These are phyloP conservation scores for Cryptosporidium felis DNA, from an alignment of 169 alveolate genomes.

Conservation along the genomic window DNA sequence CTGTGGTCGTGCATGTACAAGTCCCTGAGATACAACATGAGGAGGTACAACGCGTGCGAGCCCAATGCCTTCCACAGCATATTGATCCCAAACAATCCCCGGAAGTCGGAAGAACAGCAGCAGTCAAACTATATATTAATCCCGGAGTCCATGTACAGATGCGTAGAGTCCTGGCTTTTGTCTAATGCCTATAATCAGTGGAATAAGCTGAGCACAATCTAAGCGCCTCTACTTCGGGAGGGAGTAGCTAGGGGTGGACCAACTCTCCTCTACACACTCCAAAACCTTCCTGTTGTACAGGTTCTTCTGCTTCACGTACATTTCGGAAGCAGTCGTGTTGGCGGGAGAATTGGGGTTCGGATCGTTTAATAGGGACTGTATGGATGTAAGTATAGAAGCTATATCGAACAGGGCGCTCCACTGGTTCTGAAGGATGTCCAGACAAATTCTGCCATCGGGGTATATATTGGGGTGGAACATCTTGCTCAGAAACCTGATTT, in stretches of 20 bases:
- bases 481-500: constrained; percentile 80
- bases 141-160: constrained; percentile 55
- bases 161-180: constrained; percentile 59
- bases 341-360: constrained; percentile 98
- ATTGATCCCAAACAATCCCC: background rate
- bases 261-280: constrained; percentile 86
- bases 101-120: background rate
- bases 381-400: constrained; percentile 94
- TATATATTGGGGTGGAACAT: constrained; percentile 91
- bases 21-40: constrained; percentile 41
- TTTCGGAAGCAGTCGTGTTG: constrained; percentile 95
- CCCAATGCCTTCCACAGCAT: constrained; percentile 27
- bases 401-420: constrained; percentile 98
- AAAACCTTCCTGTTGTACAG: constrained; percentile 91
- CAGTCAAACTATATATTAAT: constrained; percentile 33
- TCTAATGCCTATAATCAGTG: constrained; percentile 69
- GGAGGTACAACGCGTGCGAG: constrained; percentile 14
- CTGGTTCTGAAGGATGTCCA: constrained; percentile 92
- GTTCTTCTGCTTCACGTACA: constrained; percentile 89
- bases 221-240: constrained; percentile 1
- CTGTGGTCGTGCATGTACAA: constrained; percentile 63
- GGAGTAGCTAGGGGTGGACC: constrained; percentile 32
- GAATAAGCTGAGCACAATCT: constrained; percentile 18
- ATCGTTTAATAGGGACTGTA: constrained; percentile 94
- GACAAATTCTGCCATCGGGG: constrained; percentile 94